These are phyloP conservation scores for Quaeritorhiza haematococci DNA, from an alignment of 371 early-diverging fungal genomes.

Conservation along the genomic window DNA sequence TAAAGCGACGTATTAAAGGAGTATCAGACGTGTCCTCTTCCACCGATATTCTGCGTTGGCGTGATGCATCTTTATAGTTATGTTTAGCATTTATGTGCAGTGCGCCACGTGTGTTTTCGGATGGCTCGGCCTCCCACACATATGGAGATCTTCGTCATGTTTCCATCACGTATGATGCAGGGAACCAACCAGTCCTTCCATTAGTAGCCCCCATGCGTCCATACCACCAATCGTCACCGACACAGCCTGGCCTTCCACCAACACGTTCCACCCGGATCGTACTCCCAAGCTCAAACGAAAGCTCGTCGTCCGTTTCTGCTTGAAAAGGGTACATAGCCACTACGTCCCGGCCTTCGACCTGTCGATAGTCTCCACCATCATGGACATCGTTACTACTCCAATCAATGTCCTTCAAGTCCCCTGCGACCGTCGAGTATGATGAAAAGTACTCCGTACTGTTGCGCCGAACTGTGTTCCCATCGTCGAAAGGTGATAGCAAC, in stretches of 20 bases:
- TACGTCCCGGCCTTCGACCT: conserved; percentile 16
- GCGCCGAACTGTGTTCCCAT: background rate
- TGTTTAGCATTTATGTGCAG: too few relatives aligned
- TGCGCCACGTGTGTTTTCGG: too few relatives aligned
- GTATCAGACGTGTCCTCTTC: too few relatives aligned
- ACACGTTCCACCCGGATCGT: background rate
- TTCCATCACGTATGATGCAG: conserved; percentile 18
- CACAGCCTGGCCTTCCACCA: conserved; percentile 21
- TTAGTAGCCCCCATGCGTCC: conserved; percentile 7
- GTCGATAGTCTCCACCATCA: too few relatives aligned
- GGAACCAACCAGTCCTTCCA: conserved; percentile 31
- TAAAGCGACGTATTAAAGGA: too few relatives aligned
- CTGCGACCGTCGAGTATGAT: background rate
- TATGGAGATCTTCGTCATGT: too few relatives aligned
- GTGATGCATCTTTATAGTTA: too few relatives aligned
- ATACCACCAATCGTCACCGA: conserved; percentile 25
- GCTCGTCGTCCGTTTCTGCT: conserved; percentile 29
- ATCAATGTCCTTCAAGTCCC: background rate
- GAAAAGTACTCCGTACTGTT: too few relatives aligned
- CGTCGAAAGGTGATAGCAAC: background rate
- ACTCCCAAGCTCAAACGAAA: conserved; percentile 19
- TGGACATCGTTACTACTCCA: background rate
- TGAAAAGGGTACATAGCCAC: conserved; percentile 30
- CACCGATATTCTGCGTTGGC: too few relatives aligned
- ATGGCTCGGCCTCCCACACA: too few relatives aligned